Evolutionary conservation across 228 moss, liverwort and hornwort species (phyloP), one percentile per base, ranked within the genome.

Genomic region (Sphagnum fallax): DNA sequence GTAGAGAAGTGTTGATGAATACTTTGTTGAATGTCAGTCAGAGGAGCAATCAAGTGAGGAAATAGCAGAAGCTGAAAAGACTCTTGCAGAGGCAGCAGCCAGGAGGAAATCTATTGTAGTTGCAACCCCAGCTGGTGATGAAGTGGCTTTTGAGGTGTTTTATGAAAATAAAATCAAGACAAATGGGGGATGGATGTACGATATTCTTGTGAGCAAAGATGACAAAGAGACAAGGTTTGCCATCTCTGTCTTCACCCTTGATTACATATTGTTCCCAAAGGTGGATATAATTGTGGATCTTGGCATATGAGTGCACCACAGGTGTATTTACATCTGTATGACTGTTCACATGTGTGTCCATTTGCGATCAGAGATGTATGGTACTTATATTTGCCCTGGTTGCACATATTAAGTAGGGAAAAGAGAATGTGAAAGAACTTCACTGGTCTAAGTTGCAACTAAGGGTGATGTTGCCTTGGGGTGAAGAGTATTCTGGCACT

Each of bases 151-250:
- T 65, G 97, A 97, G 74, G 81, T 97, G 8, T 82, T 80, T 64
- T 77, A 88, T 60, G 97, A 90, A 69, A 69, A 84, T 32, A 97
- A 97, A 71, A 85, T 84, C 84, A 91, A 88, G 53, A 93, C 97
- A 16, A 97, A 97, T 71, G 97, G 97, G 69, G 97, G 97, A 16
- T 97, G 97, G 97, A 93, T 97, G 61, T 97, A 65, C 61, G 97
- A 97, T 72, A 90, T 97, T 57, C 82, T 93, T 57, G 93, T 97
- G 10, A 88, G 89, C 80, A 97, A 97, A 76, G 97, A 97, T 63
- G 97, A 97, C 32, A 97, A 82, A 75, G 97, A 97, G 73, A 97
- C 97, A 18, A 78, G 91, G 96, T 85, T 75, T 16, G 75, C 9
- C 53, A 16, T 55, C 47, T 52, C 59, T 67, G 50, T 32, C 49